phyloP scores from a whole-genome alignment of 441 rosid species.

The Pelargonium citronellum region DNA sequence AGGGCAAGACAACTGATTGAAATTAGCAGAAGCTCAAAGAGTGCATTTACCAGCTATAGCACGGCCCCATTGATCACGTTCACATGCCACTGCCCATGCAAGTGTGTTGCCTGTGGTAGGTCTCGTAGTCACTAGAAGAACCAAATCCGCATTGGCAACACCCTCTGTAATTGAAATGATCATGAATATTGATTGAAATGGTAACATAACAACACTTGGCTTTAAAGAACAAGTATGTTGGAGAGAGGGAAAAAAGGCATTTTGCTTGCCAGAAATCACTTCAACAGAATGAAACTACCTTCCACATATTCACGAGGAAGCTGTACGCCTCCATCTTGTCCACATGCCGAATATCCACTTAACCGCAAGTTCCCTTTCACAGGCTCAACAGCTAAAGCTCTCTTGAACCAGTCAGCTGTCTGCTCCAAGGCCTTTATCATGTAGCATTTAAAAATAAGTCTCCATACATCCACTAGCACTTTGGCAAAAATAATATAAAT shows the following conservation, averaged over 20 bases:
- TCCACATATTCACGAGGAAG: slow-evolving; percentile 91
- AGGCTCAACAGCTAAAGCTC: slow-evolving; percentile 94
- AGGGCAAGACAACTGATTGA: neutral
- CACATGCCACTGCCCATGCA: slow-evolving; percentile 99
- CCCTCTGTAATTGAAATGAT: slow-evolving; percentile 51
- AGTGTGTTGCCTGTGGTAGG: slow-evolving; percentile 99
- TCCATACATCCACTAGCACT: slow-evolving; percentile 13
- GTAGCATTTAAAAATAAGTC: slow-evolving; percentile 25
- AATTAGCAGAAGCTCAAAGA: slow-evolving; percentile 1
- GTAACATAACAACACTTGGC: slow-evolving; percentile 3
- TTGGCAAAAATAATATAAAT: neutral
- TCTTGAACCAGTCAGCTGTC: slow-evolving; percentile 90
- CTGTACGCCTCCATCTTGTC: slow-evolving; percentile 99
- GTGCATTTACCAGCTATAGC: slow-evolving; percentile 78
- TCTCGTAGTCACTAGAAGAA: slow-evolving; percentile 91
- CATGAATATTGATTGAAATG: slow-evolving; percentile 11
- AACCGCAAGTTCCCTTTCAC: slow-evolving; percentile 90
- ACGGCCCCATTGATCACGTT: slow-evolving; percentile 99
- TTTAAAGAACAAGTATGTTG: neutral
- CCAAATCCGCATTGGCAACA: slow-evolving; percentile 82
- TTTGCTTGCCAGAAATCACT: slow-evolving; percentile 12
- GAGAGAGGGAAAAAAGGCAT: slow-evolving; percentile 5
- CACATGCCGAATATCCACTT: slow-evolving; percentile 99
- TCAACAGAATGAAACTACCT: slow-evolving; percentile 42
- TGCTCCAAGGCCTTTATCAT: slow-evolving; percentile 80